phyloP scores from a whole-genome alignment of 1,284 basidiomycete species.

The Ceraceosorus bombacis region DNA sequence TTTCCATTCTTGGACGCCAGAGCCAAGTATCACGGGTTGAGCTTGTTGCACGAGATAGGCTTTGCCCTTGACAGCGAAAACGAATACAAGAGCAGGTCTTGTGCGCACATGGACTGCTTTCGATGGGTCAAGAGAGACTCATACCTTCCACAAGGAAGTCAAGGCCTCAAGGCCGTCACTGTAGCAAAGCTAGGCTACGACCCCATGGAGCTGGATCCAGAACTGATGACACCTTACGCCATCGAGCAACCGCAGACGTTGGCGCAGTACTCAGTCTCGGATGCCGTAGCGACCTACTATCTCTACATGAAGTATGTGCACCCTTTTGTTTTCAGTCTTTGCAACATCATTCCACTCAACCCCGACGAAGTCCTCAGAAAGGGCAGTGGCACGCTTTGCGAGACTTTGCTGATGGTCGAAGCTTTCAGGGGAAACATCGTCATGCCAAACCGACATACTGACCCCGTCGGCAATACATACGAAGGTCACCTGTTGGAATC shows the following conservation, averaged over 20 bases:
- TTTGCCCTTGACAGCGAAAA: conserved; percentile 86
- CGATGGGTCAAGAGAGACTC: conserved; percentile 99
- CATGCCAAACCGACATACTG: conserved; percentile 97
- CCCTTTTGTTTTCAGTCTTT: conserved; percentile 98
- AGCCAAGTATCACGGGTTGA: conserved; percentile 79
- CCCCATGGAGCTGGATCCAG: conserved; percentile 94
- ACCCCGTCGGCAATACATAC: conserved; percentile 82
- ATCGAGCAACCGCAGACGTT: conserved; percentile 89
- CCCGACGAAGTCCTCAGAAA: conserved; percentile 96
- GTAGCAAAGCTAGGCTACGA: conserved; percentile 94
- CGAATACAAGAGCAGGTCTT: conserved; percentile 89
- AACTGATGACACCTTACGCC: conserved; percentile 99
- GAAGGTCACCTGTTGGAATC: conserved; percentile 92
- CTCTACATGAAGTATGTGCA: conserved; percentile 99
- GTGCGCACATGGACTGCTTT: conserved; percentile 98
- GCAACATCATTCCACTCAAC: conserved; percentile 96
- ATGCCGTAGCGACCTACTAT: conserved; percentile 98
- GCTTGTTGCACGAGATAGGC: conserved; percentile 92
- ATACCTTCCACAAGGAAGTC: conserved; percentile 96
- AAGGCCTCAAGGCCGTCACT: conserved; percentile 96
- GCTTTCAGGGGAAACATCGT: conserved; percentile 85
- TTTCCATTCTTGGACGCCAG: conserved; percentile 94
- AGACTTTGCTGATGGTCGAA: conserved; percentile 95
- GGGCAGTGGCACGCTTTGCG: conserved; percentile 91
- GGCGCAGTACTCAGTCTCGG: conserved; percentile 97